Base-by-base conservation (phyloP, 768 basidiomycete genomes). In the Mycena rosella region DNA sequence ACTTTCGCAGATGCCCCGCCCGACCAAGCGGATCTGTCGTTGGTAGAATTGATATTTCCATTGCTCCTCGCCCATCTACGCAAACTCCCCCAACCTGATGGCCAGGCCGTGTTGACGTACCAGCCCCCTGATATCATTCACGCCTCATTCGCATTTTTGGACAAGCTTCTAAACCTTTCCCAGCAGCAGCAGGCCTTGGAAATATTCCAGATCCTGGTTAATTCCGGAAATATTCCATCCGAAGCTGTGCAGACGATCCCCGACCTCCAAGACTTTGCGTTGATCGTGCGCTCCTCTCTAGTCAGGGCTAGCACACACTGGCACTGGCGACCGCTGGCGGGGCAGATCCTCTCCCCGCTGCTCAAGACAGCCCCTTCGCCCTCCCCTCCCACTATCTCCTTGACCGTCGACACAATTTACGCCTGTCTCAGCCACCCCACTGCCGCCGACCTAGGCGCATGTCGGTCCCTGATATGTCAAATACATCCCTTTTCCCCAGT, bases 221-320 rank as follows among this genome's bases (percentile, higher is more conserved):
- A 85, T 18, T 75, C 71, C 18, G 78, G 80, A 5, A 79, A 80
- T 61, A 77, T 92, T 55, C 86, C 89, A 18, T 61, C 80, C 2
- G 82, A 85, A 60, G 84, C 86, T 4, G 75, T 89, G 42, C 75
- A 79, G 14, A 74, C 77, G 45, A 72, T 79, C 17, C 81, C 85
- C 42, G 73, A 73, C 34, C 67, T 76, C 17, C 75, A 78, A 1
- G 81, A 87, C 68, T 83, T 88, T 53, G 74, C 78, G 24, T 76
- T 84, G 22, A 85, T 90, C 57, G 77, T 91, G 26, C 78, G 80
- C 26, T 79, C 84, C 27, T 81, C 86, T 15, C 74, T 90, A 36
- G 80, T 86, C 13, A 83, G 84, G 49, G 81, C 89, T 9, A 85
- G 87, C 67, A 71, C 88, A 42, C 80, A 85, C 68, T 90, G 87